Evolutionary conservation across 2,329 filamentous ascomycete genomes (phyloP), one percentile per base, ranked within the genome.

Genomic region (Fusarium abutilonis): DNA sequence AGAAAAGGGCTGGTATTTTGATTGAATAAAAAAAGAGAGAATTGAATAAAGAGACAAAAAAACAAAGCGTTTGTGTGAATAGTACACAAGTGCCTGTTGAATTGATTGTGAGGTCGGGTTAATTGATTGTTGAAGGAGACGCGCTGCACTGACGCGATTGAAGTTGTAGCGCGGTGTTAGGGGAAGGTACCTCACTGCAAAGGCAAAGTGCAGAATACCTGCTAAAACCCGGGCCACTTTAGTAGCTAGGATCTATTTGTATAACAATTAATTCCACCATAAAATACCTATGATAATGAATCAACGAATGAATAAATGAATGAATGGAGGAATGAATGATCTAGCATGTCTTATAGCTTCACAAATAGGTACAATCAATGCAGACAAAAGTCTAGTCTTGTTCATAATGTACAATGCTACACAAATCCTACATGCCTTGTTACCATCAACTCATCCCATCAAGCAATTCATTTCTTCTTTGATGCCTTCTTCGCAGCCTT

Each of bases 401-500:
- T 54, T 50, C 48, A 60, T 60, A 60, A 60, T 60, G 21, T 60
- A 60, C 56, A 55, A 35, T 54, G 55, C 66, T 70, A 70, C 66
- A 66, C 53, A 67, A 64, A 67, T 69, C 62, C 60, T 69, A 69
- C 68, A 70, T 60, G 66, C 55, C 43, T 53, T 21, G 6, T 28
- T 45, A 19, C 15, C 44, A 32, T n/a, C 44, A 52, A 29, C 34
- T 38, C 48, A n/a, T 44, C 32, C 40, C 15, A 15, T 19, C 15
- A 36, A 54, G 23, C 23, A 26, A 26, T 26, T 43, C 65, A 72
- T 66, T 73, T 76, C 70, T 74, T 74, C 73, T 76, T 78, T 8
- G 60, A 62, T 9, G 70, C 70, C 70, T 76, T 73, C 72, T 77
- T 76, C 4, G 70, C 69, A 11, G 68, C 71, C 70, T 73, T 72